Base-by-base conservation (phyloP, 257 asterid genomes). In the Verbascum thapsus region DNA sequence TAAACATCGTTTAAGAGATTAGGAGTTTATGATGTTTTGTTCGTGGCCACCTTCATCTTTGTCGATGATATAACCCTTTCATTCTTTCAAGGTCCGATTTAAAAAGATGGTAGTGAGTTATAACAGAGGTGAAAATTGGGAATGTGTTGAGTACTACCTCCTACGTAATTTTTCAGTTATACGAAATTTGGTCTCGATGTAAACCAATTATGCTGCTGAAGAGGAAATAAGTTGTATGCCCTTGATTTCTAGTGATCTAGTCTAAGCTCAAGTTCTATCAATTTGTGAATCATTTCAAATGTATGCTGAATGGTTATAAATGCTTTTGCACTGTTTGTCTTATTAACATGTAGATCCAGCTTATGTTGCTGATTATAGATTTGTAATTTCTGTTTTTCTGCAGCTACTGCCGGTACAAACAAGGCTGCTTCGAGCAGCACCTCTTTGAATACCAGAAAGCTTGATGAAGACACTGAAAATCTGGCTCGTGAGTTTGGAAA, bases 381-480 rank as follows among this genome's bases (percentile, higher is more conserved):
- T 15, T 15, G 40, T 26, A 26, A 26, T 26, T 1, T 26, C 5
- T 58, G 54, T 16, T 76, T 37, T 71, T 7, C 16, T 83, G 77
- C 94, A 92, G 99, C 96, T 39, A 66, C 30, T 48, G 99, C 94
- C 0, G 99, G 91, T 45, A 71, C 91, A 26, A 92, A 92, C 67
- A 92, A 82, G 82, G 95, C 97, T 72, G 96, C 99, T 39, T 80
- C 87, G 12, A 87, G 96, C 69, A 77, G 84, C 53, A 72, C 89
- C 12, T 47, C 91, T 26, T 59, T 92, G 69, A 92, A 92, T 67
- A 92, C 98, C 55, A 79, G 96, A 76, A 92, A 89, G 78, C 91
- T 92, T 23, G 98, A 89, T 57, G 98, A 92, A 56, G 98, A 92
- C 47, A 85, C 98, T 0, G 98, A 92, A 65, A 89, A 85, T 72